Percentiles rank a stretch among this genome's conserved stretches.
Evolutionary conservation across 2,329 filamentous ascomycete genomes (phyloP).

Genomic region (Cladophialophora immunda): DNA sequence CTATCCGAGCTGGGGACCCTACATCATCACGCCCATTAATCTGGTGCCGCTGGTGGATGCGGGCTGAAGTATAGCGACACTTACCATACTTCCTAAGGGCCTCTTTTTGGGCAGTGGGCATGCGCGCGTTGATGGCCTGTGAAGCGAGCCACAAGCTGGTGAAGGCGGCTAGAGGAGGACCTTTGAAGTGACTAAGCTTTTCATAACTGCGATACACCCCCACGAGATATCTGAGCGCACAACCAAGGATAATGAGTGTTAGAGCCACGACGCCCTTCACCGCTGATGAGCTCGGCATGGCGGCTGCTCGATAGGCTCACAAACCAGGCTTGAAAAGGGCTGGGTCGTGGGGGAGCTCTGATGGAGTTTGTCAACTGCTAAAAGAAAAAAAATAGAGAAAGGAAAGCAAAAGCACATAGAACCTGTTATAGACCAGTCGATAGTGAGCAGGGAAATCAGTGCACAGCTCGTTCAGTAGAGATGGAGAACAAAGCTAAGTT

Average conservation of each 20-base stretch:
- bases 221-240: background rate
- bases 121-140: constrained; percentile 9
- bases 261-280: background rate
- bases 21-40: no score
- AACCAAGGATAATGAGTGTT: background rate
- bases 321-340: background rate
- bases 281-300: background rate
- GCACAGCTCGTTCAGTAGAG: background rate
- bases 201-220: constrained; percentile 8
- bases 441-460: background rate
- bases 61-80: background rate
- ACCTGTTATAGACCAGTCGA: background rate
- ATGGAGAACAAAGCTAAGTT: background rate
- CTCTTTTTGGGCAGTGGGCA: constrained; percentile 9
- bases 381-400: background rate
- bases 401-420: background rate
- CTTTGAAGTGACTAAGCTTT: constrained; percentile 20
- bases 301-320: background rate
- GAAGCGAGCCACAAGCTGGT: constrained; percentile 21
- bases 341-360: background rate
- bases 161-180: constrained; percentile 14
- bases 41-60: background rate
- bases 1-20: constrained; percentile 32
- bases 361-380: constrained; percentile 6
- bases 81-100: constrained; percentile 9